A percentile compares a stretch with the other conserved stretches of the same genome.
phyloP scores from a whole-genome alignment of 2,329 filamentous ascomycete genomes.

The Colletotrichum sp. region DNA sequence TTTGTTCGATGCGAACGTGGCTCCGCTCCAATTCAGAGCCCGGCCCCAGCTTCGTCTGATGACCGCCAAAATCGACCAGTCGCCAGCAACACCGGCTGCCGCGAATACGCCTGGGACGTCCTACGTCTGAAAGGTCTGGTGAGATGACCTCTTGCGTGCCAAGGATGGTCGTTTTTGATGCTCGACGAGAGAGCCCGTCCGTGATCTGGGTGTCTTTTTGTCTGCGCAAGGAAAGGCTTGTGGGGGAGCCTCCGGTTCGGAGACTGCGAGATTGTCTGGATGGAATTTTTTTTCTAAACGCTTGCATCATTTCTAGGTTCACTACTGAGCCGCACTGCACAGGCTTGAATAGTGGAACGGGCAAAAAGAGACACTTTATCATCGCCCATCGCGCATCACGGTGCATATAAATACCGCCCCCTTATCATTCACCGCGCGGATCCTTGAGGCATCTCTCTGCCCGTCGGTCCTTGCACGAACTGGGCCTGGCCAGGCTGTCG shows the following conservation, averaged over 20 bases:
- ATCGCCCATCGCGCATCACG: background rate
- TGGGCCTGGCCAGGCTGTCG: background rate
- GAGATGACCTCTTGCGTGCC: constrained; percentile 2
- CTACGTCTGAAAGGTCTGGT: constrained; percentile 5
- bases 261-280: constrained; percentile 8
- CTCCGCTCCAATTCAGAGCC: constrained; percentile 15
- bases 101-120: constrained; percentile 10
- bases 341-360: background rate
- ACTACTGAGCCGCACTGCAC: background rate
- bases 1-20: constrained; percentile 14
- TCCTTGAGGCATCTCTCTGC: background rate
- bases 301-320: constrained; percentile 8
- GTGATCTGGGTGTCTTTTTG: background rate
- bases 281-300: background rate
- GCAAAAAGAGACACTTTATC: background rate
- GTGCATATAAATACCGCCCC: background rate
- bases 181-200: background rate
- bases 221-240: constrained; percentile 8
- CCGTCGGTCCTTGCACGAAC: background rate
- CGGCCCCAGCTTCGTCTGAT: constrained; percentile 18
- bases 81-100: constrained; percentile 5
- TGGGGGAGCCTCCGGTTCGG: constrained; percentile 5
- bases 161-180: constrained; percentile 6
- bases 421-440: background rate
- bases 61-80: constrained; percentile 12